These are phyloP conservation scores for Malania oleifera DNA, from an alignment of 164 flowering plant species.

Conservation along the genomic window DNA sequence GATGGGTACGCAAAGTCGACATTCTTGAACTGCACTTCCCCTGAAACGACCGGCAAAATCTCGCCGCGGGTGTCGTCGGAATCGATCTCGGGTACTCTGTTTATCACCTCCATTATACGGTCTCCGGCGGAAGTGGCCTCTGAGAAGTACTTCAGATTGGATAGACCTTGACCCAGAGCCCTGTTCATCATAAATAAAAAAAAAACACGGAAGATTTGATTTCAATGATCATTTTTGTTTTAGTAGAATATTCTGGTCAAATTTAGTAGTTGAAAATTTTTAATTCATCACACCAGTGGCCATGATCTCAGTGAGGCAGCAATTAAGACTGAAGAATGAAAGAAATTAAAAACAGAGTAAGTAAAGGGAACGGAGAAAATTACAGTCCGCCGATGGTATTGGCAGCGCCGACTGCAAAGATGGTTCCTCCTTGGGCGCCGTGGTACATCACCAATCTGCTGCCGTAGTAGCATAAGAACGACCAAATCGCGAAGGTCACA, in stretches of 20 bases:
- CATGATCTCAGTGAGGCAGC: too few relatives aligned
- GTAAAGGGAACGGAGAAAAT: slow-evolving; percentile 5
- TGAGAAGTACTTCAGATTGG: slow-evolving; percentile 66
- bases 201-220: not conserved
- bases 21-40: slow-evolving; percentile 64
- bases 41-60: slow-evolving; percentile 38
- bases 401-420: slow-evolving; percentile 67
- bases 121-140: slow-evolving; percentile 74
- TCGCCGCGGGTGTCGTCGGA: slow-evolving; percentile 66
- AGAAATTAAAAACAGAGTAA: too few relatives aligned
- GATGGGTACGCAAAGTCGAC: slow-evolving; percentile 79
- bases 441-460: slow-evolving; percentile 77
- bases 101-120: slow-evolving; percentile 60
- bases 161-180: slow-evolving; percentile 61
- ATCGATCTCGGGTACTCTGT: slow-evolving; percentile 68
- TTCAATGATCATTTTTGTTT: not conserved
- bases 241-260: not conserved
- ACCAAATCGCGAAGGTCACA: slow-evolving; percentile 62
- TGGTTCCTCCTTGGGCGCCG: slow-evolving; percentile 66
- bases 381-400: slow-evolving; percentile 79
- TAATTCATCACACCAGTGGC: too few relatives aligned
- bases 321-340: too few relatives aligned
- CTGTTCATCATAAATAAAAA: slow-evolving; percentile 25
- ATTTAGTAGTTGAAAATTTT: too few relatives aligned
- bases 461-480: slow-evolving; percentile 77